A percentile compares a stretch with the other conserved stretches of the same genome.
These are phyloP conservation scores for Trichoderma virens DNA, from an alignment of 495 filamentous ascomycete genomes.

Conservation along the genomic window DNA sequence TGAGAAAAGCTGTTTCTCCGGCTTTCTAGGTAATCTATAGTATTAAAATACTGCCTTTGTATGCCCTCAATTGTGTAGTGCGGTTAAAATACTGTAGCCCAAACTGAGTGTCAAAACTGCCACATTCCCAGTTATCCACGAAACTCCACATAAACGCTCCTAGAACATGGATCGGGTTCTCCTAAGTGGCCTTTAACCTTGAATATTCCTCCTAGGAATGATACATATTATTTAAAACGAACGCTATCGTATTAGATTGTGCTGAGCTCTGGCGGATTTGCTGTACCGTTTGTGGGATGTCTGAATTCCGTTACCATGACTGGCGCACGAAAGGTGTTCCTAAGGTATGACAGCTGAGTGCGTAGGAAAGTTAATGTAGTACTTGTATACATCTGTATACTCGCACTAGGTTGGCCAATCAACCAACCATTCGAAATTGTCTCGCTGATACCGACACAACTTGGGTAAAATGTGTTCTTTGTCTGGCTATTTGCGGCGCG, in stretches of 20 bases:
- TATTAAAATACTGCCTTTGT: background rate
- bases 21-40: background rate
- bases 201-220: background rate
- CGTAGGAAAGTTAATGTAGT: background rate
- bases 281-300: background rate
- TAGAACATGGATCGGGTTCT: background rate
- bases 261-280: background rate
- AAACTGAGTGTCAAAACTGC: background rate
- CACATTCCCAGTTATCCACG: background rate
- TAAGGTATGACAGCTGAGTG: background rate
- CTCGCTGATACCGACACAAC: background rate
- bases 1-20: background rate
- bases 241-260: background rate
- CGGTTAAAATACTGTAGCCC: background rate
- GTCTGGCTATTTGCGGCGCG: background rate
- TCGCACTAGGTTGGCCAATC: background rate
- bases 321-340: background rate
- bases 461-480: background rate
- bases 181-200: background rate
- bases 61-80: background rate
- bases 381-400: background rate
- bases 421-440: background rate
- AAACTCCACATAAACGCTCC: background rate
- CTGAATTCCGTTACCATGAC: background rate
- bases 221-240: background rate